Evolutionary conservation across 768 basidiomycete species (phyloP).

Genomic region (Cyclocybe cylindracea): DNA sequence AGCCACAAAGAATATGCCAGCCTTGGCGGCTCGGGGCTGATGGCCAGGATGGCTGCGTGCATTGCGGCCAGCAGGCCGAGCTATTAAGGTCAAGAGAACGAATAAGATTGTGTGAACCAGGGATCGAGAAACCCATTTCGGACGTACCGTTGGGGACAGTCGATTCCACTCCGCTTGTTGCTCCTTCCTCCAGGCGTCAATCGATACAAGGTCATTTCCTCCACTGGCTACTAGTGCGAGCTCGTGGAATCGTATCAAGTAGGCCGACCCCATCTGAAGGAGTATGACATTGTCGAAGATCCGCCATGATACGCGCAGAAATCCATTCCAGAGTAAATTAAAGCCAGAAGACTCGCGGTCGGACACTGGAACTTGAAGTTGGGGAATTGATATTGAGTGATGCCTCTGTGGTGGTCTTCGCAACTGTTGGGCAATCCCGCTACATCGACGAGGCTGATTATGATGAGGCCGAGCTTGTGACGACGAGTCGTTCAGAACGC

Average conservation of each 20-base stretch:
- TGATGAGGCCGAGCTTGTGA: too few relatives aligned
- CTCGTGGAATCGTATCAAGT: slow-evolving; percentile 1
- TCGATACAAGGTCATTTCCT: not conserved
- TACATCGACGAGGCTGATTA: too few relatives aligned
- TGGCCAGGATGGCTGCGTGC: slow-evolving; percentile 8
- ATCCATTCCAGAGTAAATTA: too few relatives aligned
- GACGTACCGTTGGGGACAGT: not conserved
- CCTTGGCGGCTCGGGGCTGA: not conserved
- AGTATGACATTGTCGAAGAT: slow-evolving; percentile 3
- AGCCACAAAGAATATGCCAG: slow-evolving; percentile 5
- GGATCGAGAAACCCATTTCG: not conserved
- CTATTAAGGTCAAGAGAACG: not conserved
- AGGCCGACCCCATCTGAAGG: slow-evolving; percentile 1
- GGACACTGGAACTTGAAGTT: too few relatives aligned
- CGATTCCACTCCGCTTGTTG: slow-evolving; percentile 10
- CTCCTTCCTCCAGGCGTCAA: slow-evolving; percentile 1
- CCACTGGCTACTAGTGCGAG: not conserved
- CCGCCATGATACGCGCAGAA: not conserved
- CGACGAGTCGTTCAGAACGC: too few relatives aligned
- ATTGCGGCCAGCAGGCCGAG: slow-evolving; percentile 5
- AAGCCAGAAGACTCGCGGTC: too few relatives aligned
- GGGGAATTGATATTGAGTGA: too few relatives aligned
- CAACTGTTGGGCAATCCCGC: too few relatives aligned
- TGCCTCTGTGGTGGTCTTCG: too few relatives aligned
- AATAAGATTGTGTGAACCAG: not conserved